Conservation (phyloP, 2,329 filamentous ascomycete species). For the Fonsecaea pugnacius region DNA sequence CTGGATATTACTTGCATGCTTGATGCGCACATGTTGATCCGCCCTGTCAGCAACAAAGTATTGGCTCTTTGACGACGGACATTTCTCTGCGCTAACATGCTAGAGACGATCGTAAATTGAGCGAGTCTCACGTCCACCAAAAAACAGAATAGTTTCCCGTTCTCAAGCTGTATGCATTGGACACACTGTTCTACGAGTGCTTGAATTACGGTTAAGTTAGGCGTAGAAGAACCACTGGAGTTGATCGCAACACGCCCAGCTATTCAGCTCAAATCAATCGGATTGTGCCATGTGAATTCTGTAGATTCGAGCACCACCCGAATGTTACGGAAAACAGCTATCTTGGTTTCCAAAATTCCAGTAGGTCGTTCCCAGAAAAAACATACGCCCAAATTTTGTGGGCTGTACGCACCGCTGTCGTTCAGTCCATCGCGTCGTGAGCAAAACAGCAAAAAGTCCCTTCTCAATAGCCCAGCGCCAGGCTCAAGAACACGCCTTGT, state of each 20-base stretch:
- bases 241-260: neutral
- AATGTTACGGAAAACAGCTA: neutral
- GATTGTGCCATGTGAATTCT: neutral
- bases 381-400: neutral
- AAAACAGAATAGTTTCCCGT: neutral
- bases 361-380: neutral
- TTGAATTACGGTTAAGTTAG: too few species aligned
- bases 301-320: neutral
- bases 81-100: neutral
- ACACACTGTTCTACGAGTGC: neutral
- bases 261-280: neutral
- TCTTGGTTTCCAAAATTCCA: neutral
- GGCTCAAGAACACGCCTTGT: constrained; percentile 11
- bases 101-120: neutral
- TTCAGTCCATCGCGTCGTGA: neutral
- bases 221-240: neutral
- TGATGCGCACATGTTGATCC: neutral
- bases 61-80: neutral
- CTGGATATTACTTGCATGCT: neutral
- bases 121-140: neutral
- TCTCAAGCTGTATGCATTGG: neutral
- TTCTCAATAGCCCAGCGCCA: constrained; percentile 7
- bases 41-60: neutral
- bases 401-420: neutral
- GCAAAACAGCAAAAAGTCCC: neutral